Evolutionary conservation across 495 filamentous ascomycete genomes (phyloP).

Genomic region (Xylaria acuta): DNA sequence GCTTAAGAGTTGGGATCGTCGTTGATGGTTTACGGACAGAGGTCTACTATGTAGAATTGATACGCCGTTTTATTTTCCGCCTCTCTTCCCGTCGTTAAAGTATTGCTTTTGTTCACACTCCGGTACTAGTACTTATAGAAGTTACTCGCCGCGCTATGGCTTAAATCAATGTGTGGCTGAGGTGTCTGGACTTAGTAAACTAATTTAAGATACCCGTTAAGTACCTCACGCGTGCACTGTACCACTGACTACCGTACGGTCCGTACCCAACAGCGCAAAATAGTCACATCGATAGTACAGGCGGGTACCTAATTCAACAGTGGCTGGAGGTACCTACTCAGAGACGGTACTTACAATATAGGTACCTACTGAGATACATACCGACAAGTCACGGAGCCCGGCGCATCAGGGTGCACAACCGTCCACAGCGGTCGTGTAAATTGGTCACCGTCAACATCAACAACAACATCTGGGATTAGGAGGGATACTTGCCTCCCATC

Average conservation of each 20-base stretch:
- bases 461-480: slow-evolving; percentile 10
- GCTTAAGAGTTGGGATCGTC: neutral
- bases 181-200: neutral
- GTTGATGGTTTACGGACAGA: neutral
- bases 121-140: neutral
- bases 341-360: neutral
- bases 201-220: neutral
- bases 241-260: neutral
- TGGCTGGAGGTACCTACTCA: neutral
- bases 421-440: slow-evolving; percentile 13
- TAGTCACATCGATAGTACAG: neutral
- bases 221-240: neutral
- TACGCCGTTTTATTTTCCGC: neutral
- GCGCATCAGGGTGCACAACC: slow-evolving; percentile 5
- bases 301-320: neutral
- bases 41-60: neutral
- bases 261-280: neutral
- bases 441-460: slow-evolving; percentile 16
- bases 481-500: neutral
- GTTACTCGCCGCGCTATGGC: neutral
- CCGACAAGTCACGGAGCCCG: neutral
- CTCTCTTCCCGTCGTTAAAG: too few relatives aligned
- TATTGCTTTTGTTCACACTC: neutral
- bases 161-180: neutral
- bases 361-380: neutral